phyloP scores from a whole-genome alignment of 2,329 filamentous ascomycete genomes.

The Exophiala phaeomuriformis region DNA sequence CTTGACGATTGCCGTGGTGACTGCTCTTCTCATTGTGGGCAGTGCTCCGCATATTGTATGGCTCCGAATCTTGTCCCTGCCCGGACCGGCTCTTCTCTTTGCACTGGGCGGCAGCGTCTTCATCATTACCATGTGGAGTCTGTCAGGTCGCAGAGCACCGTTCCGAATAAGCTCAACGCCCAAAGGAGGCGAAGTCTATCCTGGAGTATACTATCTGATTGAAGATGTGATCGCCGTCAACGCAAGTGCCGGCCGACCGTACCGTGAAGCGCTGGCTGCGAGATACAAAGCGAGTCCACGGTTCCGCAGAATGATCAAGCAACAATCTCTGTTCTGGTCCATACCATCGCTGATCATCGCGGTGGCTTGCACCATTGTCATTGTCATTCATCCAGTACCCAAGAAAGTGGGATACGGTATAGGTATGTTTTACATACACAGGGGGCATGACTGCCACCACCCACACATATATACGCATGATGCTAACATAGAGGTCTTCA shows the following conservation, averaged over 20 bases:
- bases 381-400: constrained; percentile 41
- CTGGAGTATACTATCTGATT: constrained; percentile 57
- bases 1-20: constrained; percentile 22
- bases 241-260: constrained; percentile 51
- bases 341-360: constrained; percentile 45
- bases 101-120: constrained; percentile 19
- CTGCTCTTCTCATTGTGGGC: constrained; percentile 25
- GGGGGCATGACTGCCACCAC: background rate
- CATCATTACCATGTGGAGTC: constrained; percentile 20
- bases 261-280: constrained; percentile 44
- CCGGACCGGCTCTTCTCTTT: constrained; percentile 21
- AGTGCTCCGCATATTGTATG: constrained; percentile 27
- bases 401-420: constrained; percentile 43
- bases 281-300: constrained; percentile 49
- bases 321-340: constrained; percentile 53
- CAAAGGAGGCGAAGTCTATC: constrained; percentile 52
- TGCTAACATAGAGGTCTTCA: constrained; percentile 5
- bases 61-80: constrained; percentile 27
- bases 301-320: constrained; percentile 49
- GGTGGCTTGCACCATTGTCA: constrained; percentile 41
- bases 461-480: background rate
- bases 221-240: constrained; percentile 64
- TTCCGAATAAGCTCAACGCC: constrained; percentile 58
- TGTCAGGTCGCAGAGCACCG: constrained; percentile 38
- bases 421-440: constrained; percentile 14